A percentile compares a stretch with the other conserved stretches of the same genome.
These are phyloP conservation scores for Cotoneaster glaucophyllus DNA, from an alignment of 306 rosid genomes.

Conservation along the genomic window DNA sequence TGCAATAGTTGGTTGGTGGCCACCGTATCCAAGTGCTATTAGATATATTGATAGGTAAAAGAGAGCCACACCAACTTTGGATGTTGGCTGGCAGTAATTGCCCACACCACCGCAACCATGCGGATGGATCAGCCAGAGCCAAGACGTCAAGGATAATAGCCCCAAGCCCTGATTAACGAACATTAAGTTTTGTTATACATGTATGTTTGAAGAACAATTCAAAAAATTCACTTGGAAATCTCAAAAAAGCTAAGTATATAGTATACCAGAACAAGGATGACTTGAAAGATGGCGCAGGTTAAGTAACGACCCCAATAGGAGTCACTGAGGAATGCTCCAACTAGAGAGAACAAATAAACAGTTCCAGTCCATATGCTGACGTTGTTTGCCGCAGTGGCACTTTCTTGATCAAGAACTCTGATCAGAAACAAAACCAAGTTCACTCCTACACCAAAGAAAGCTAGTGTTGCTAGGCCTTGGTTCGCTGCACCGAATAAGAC, in stretches of 20 bases:
- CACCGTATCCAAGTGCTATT: conserved; percentile 57
- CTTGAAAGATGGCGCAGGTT: conserved; percentile 26
- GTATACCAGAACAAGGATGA: conserved; percentile 17
- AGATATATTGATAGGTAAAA: conserved; percentile 58
- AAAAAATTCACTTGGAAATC: neutral
- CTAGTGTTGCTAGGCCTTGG: conserved; percentile 30
- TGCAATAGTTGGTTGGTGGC: conserved; percentile 53
- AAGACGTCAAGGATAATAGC: conserved; percentile 10
- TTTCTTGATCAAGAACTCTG: conserved; percentile 23
- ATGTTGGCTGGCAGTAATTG: conserved; percentile 1
- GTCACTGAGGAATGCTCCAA: conserved; percentile 35
- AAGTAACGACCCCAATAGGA: conserved; percentile 37
- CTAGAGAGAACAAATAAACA: conserved; percentile 24
- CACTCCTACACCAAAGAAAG: conserved; percentile 34
- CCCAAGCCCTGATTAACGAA: conserved; percentile 12
- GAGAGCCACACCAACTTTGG: conserved; percentile 23
- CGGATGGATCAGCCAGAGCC: conserved; percentile 12
- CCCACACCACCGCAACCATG: conserved; percentile 14
- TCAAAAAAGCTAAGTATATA: neutral
- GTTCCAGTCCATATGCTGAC: conserved; percentile 33
- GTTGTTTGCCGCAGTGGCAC: conserved; percentile 22
- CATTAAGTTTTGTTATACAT: neutral
- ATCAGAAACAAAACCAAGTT: conserved; percentile 30
- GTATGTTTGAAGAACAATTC: neutral
- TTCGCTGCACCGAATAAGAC: conserved; percentile 6